Evolutionary conservation across 495 filamentous ascomycete species (phyloP).

Genomic region (Aspergillus kassunensis): DNA sequence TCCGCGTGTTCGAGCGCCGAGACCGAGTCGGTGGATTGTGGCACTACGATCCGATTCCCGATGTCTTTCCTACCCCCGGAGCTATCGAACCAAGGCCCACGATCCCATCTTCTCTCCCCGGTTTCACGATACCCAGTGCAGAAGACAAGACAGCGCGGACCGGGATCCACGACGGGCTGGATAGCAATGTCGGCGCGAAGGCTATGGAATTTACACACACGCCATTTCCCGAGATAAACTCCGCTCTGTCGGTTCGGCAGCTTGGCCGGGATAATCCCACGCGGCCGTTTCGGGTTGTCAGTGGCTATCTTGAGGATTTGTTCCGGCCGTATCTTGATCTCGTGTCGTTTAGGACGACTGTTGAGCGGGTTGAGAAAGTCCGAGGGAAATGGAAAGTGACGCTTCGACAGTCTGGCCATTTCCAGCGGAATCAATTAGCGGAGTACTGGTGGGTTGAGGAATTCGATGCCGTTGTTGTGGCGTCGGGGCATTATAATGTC

Average conservation of each 20-base stretch:
- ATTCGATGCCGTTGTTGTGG: conserved; percentile 69
- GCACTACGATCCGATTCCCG: conserved; percentile 26
- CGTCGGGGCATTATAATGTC: conserved; percentile 70
- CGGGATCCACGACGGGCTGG: conserved; percentile 22
- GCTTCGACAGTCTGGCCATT: conserved; percentile 20
- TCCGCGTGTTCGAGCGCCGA: conserved; percentile 52
- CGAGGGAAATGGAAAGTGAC: conserved; percentile 21
- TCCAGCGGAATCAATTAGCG: neutral
- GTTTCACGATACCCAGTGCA: conserved; percentile 13
- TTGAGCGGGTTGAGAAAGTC: conserved; percentile 25
- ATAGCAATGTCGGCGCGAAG: conserved; percentile 29
- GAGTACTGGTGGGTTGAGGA: conserved; percentile 34
- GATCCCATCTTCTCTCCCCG: conserved; percentile 15
- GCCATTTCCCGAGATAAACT: conserved; percentile 22
- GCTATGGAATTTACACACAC: conserved; percentile 31
- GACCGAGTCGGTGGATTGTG: conserved; percentile 49
- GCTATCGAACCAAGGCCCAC: neutral
- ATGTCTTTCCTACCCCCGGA: conserved; percentile 13
- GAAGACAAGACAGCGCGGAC: conserved; percentile 26
- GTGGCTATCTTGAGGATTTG: conserved; percentile 23
- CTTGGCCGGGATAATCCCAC: conserved; percentile 22
- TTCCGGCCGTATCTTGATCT: conserved; percentile 22
- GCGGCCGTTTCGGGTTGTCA: conserved; percentile 24
- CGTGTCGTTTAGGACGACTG: conserved; percentile 25
- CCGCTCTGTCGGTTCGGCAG: conserved; percentile 18